Evolutionary conservation across 805 yeast genomes (phyloP), one percentile per base, ranked within the genome.

Genomic region (Starmerella kuoi): DNA sequence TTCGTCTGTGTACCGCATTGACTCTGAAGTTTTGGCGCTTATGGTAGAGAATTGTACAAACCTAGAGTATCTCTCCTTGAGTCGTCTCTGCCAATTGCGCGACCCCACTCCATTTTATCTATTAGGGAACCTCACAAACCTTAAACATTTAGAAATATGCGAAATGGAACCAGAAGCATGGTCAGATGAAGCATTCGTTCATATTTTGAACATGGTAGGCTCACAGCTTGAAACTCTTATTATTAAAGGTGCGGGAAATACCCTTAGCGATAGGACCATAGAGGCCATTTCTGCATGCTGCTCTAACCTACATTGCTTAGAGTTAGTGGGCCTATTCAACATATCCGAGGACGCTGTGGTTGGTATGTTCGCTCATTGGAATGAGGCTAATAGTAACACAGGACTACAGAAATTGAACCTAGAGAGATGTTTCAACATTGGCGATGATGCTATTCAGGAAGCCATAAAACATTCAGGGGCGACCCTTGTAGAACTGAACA

Each of bases 1-100:
- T 9, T 66, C 76, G 28, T 83, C 85, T 55, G 88, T 96, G 1
- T 95, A 88, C 57, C 67, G 97, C 42, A 77, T 91, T 49, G 70
- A 76, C 12, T 72, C 78, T 43, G 77, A 73, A 37, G 75, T 86
- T 0, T 58, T 88, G 21, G 68, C 74, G 3, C 59, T 76, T 17
- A 56, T 91, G 34, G 63, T 82, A 17, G 79, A 73, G 35, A 70
- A 70, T 41, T 74, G 86, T 55, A 51, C 64, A 0, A 65, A 66
- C 20, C 58, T 91, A 28, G 68, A 67, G n/a, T 62, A 67, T 3
- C 61, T 91, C 31, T 69, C 75, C 27, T 57, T 91, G 21, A 70
- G 79, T 5, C 64, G 88, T 39, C 61, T 91, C 20, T 94, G 85
- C 56, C 87, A 87, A 1, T 59, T 91, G 21, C 69, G 67, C 35